Conservation (phyloP, 306 rosid genomes). For the Parietaria judaica region DNA sequence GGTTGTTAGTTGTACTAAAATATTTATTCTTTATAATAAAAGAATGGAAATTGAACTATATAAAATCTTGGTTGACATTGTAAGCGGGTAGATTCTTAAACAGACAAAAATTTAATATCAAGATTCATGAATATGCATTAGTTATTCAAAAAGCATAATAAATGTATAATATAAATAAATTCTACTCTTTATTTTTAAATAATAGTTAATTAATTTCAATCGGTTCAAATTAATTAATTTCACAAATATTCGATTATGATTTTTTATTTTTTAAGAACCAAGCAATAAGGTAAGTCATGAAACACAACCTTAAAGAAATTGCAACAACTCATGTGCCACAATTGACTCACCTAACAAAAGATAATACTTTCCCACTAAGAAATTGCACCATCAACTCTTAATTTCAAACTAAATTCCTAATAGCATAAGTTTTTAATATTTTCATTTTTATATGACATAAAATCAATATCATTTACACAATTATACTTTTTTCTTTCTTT, state of each 20-base stretch:
- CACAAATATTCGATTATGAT: not conserved
- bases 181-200: not conserved
- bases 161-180: not conserved
- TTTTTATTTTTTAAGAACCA: constrained; percentile 16
- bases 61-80: constrained; percentile 1
- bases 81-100: not conserved
- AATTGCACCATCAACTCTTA: too few species aligned
- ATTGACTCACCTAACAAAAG: constrained; percentile 3
- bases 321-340: constrained; percentile 4
- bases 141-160: too few species aligned
- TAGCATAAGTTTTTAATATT: too few species aligned
- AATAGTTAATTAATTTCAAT: not conserved
- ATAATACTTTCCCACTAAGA: not conserved
- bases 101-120: constrained; percentile 22
- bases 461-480: too few species aligned
- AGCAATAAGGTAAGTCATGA: constrained; percentile 9
- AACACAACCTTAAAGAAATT: constrained; percentile 2
- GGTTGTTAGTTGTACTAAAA: not conserved
- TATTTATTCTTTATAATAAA: too few species aligned
- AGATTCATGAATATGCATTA: not conserved
- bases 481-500: too few species aligned
- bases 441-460: too few species aligned
- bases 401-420: too few species aligned
- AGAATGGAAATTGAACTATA: not conserved
- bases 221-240: too few species aligned